Percentiles rank a stretch among this genome's conserved stretches.
Evolutionary conservation across 768 basidiomycete species (phyloP).

Genomic region (Leccinum ochraceum): DNA sequence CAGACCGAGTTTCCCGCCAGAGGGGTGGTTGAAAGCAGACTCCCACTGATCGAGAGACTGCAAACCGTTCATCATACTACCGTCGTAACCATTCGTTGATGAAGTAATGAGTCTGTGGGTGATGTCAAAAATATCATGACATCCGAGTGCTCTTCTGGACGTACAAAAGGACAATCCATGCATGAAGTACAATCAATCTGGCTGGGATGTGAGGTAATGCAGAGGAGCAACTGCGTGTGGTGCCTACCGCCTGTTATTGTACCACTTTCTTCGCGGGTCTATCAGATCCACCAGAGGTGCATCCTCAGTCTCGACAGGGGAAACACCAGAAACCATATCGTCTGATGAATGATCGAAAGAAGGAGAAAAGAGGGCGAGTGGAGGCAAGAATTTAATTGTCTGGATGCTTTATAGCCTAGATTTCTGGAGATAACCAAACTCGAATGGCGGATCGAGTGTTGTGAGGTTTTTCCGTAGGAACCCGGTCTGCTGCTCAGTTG

Average conservation of each 20-base stretch:
- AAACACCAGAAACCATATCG: constrained; percentile 52
- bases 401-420: neutral
- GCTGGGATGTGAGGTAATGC: neutral
- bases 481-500: too few species aligned
- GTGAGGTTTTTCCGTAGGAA: neutral
- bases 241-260: constrained; percentile 68
- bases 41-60: constrained; percentile 69
- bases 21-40: constrained; percentile 57
- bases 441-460: neutral
- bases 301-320: constrained; percentile 24
- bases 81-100: constrained; percentile 75
- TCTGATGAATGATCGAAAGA: neutral
- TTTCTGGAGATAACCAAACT: neutral
- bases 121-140: neutral
- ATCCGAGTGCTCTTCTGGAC: constrained; percentile 17
- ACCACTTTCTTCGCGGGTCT: constrained; percentile 71
- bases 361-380: neutral
- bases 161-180: constrained; percentile 69
- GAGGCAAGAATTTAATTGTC: neutral
- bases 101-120: constrained; percentile 64
- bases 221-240: neutral
- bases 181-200: constrained; percentile 63
- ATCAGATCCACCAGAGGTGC: constrained; percentile 53
- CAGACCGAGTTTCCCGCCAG: neutral
- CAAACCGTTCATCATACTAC: constrained; percentile 80